Conservation (phyloP, 2,329 filamentous ascomycete genomes). For the Phoma herbarum region DNA sequence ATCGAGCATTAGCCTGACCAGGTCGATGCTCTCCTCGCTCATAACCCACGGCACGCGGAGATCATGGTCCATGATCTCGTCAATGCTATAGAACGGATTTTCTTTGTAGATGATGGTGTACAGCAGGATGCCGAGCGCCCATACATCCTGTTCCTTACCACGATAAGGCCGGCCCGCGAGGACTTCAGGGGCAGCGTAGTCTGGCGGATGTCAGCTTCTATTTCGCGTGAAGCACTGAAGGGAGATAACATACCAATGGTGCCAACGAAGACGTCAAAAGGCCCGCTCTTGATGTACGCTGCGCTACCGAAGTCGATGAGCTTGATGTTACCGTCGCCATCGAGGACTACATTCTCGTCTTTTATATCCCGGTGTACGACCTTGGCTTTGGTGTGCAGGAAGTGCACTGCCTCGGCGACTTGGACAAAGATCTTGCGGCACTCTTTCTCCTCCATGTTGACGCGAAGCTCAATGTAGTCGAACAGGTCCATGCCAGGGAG, state of each 20-base stretch:
- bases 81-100: slow-evolving; percentile 98
- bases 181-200: slow-evolving; percentile 98
- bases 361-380: slow-evolving; percentile 99
- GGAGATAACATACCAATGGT: slow-evolving; percentile 79
- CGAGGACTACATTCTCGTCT: slow-evolving; percentile 96
- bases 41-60: slow-evolving; percentile 87
- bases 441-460: slow-evolving; percentile 95
- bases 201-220: slow-evolving; percentile 57
- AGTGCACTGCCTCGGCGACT: slow-evolving; percentile 87
- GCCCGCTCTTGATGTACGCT: slow-evolving; percentile 97
- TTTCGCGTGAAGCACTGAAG: not conserved
- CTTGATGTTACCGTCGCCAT: slow-evolving; percentile 95
- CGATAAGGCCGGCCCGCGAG: slow-evolving; percentile 90
- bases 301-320: slow-evolving; percentile 98
- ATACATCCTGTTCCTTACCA: slow-evolving; percentile 97
- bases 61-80: slow-evolving; percentile 98
- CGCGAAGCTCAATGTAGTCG: slow-evolving; percentile 95
- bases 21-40: slow-evolving; percentile 90
- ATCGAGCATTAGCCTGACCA: slow-evolving; percentile 91
- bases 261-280: slow-evolving; percentile 98
- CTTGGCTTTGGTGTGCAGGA: slow-evolving; percentile 86
- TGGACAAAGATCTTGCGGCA: slow-evolving; percentile 95
- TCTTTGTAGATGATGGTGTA: slow-evolving; percentile 99
- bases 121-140: slow-evolving; percentile 94
- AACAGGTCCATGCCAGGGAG: slow-evolving; percentile 98